These are phyloP conservation scores for Trifolium fragiferum DNA, from an alignment of 306 rosid species.

Conservation along the genomic window DNA sequence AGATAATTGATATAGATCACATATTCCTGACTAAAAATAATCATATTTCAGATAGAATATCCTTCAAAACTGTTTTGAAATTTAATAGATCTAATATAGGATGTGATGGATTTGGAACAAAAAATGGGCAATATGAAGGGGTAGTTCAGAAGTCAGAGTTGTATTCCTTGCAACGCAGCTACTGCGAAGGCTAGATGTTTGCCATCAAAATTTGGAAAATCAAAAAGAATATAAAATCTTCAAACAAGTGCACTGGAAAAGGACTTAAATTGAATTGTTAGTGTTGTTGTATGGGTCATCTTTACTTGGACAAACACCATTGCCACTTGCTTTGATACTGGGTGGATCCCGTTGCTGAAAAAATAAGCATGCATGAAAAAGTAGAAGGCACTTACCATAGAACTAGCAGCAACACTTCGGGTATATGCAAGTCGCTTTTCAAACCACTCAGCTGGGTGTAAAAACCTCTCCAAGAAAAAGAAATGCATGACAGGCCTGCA, in stretches of 20 bases:
- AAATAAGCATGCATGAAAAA: constrained; percentile 16
- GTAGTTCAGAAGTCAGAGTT: constrained; percentile 17
- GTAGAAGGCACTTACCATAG: constrained; percentile 70
- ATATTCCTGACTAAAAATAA: constrained; percentile 8
- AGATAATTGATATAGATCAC: constrained; percentile 15
- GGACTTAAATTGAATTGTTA: constrained; percentile 33
- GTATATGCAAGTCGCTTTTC: constrained; percentile 93
- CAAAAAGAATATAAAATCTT: constrained; percentile 14
- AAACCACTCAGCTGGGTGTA: constrained; percentile 94
- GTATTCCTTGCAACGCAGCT: constrained; percentile 18
- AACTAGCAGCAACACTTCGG: constrained; percentile 93
- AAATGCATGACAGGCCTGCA: constrained; percentile 96
- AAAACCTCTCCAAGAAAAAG: constrained; percentile 93
- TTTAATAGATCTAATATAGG: constrained; percentile 19
- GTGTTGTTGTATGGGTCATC: constrained; percentile 22
- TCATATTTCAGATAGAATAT: constrained; percentile 24
- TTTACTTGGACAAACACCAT: constrained; percentile 19
- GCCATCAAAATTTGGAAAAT: constrained; percentile 21
- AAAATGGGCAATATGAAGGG: not conserved
- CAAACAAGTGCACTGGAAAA: constrained; percentile 22
- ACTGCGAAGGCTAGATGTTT: constrained; percentile 7
- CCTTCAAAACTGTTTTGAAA: not conserved
- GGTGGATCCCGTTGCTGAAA: constrained; percentile 19
- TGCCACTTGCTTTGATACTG: constrained; percentile 2
- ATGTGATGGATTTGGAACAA: constrained; percentile 29